A percentile compares a stretch with the other conserved stretches of the same genome.
Evolutionary conservation across 225 moss, liverwort and hornwort species (phyloP).

Genomic region (Polytrichum formosum): DNA sequence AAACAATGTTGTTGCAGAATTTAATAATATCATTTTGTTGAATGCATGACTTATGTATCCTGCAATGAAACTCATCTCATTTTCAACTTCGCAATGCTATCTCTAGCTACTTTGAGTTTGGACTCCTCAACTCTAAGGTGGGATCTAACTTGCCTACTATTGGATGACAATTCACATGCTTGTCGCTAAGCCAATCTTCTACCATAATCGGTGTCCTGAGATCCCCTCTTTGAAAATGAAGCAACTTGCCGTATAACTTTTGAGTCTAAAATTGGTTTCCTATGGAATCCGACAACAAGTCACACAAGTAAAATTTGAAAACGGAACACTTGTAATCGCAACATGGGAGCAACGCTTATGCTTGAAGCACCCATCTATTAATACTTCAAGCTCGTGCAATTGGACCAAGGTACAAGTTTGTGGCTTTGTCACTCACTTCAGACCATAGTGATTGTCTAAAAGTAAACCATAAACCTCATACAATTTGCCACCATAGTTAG

Average conservation of each 20-base stretch:
- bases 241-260: neutral
- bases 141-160: neutral
- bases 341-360: neutral
- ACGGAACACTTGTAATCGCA: accelerated
- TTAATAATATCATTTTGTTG: neutral
- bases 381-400: neutral
- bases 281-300: neutral
- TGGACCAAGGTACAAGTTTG: neutral
- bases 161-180: neutral
- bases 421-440: neutral
- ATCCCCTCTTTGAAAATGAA: neutral
- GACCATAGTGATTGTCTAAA: no score
- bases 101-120: neutral
- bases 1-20: neutral
- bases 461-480: no score
- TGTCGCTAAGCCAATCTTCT: neutral
- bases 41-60: neutral
- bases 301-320: neutral
- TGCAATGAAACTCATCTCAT: no score
- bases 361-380: neutral
- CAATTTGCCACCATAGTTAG: no score
- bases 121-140: neutral
- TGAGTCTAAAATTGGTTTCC: neutral
- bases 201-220: neutral
- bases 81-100: neutral